Percentiles rank a stretch among this genome's conserved stretches.
These are phyloP conservation scores for Penicillium brevicompactum DNA, from an alignment of 2,329 filamentous ascomycete genomes.

Conservation along the genomic window DNA sequence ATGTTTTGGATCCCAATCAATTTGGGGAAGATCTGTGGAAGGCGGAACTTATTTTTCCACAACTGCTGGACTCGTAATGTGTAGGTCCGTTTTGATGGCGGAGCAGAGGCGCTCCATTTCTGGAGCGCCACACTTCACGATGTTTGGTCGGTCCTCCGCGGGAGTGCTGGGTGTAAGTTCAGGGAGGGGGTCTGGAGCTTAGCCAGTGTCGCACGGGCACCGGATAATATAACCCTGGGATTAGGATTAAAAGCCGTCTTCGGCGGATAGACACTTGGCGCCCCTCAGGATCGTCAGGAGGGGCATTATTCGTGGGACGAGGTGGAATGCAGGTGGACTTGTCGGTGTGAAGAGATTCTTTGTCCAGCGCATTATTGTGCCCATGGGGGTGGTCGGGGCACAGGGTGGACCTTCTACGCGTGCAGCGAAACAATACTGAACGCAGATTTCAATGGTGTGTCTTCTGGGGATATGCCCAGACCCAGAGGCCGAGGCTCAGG, in stretches of 20 bases:
- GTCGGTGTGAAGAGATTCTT: slow-evolving; percentile 6
- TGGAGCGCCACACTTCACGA: not conserved
- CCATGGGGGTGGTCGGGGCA: not conserved
- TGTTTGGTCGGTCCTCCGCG: not conserved
- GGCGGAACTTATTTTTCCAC: slow-evolving; percentile 1
- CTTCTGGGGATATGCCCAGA: not conserved
- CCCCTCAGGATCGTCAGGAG: slow-evolving; percentile 11
- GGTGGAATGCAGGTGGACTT: slow-evolving; percentile 9
- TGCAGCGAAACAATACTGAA: not conserved
- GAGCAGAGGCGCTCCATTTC: not conserved
- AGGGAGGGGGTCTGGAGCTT: not conserved
- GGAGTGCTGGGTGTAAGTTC: slow-evolving; percentile 6
- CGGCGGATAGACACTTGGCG: slow-evolving; percentile 2
- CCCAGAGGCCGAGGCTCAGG: not conserved
- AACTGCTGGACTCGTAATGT: not conserved
- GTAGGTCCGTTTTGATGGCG: not conserved
- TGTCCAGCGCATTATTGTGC: not conserved
- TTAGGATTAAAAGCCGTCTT: slow-evolving; percentile 6
- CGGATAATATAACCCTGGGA: slow-evolving; percentile 1
- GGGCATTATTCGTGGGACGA: slow-evolving; percentile 2
- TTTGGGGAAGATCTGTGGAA: not conserved
- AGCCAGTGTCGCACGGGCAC: not conserved
- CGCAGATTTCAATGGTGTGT: not conserved
- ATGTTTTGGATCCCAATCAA: not conserved
- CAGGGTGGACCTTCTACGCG: slow-evolving; percentile 7